Percentiles rank a stretch among this genome's conserved stretches.
Conservation (phyloP, 495 filamentous ascomycete species). For the Penicillium maclennaniae region DNA sequence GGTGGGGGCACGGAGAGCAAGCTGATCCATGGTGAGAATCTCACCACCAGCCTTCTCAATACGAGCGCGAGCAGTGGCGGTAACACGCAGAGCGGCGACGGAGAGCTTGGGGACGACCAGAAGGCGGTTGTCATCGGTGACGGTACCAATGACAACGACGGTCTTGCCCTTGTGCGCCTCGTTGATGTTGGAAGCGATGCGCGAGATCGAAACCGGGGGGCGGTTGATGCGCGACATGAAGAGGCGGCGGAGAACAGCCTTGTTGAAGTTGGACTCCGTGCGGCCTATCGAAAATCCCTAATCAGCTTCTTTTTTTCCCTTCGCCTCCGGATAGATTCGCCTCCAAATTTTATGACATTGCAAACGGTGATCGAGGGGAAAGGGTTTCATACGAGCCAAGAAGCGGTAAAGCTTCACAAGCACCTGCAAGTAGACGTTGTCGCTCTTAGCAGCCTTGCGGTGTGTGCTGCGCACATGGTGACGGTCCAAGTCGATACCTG, state of each 20-base stretch:
- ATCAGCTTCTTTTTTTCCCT: conserved; percentile 1
- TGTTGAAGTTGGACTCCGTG: conserved; percentile 96
- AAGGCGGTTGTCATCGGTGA: conserved; percentile 96
- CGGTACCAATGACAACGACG: conserved; percentile 84
- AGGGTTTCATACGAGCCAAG: conserved; percentile 76
- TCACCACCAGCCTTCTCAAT: conserved; percentile 92
- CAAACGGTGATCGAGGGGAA: conserved; percentile 7
- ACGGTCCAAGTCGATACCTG: conserved; percentile 66
- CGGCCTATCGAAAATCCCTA: conserved; percentile 56
- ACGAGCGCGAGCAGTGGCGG: conserved; percentile 87
- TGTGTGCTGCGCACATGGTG: conserved; percentile 86
- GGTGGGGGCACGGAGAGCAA: conserved; percentile 87
- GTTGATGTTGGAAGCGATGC: conserved; percentile 65
- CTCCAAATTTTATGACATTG: not conserved
- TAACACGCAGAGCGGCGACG: conserved; percentile 92
- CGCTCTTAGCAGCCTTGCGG: conserved; percentile 94
- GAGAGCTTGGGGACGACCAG: conserved; percentile 83
- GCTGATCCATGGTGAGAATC: conserved; percentile 90
- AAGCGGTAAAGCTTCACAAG: conserved; percentile 99
- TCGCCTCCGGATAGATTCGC: not conserved
- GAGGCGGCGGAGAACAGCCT: conserved; percentile 90
- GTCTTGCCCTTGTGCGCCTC: conserved; percentile 80
- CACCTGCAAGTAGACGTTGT: conserved; percentile 96
- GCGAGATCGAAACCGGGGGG: conserved; percentile 88
- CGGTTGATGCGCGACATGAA: conserved; percentile 98